These are phyloP conservation scores for Yamadazyma trypodendri DNA, from an alignment of 1,139 yeast species.

Conservation along the genomic window DNA sequence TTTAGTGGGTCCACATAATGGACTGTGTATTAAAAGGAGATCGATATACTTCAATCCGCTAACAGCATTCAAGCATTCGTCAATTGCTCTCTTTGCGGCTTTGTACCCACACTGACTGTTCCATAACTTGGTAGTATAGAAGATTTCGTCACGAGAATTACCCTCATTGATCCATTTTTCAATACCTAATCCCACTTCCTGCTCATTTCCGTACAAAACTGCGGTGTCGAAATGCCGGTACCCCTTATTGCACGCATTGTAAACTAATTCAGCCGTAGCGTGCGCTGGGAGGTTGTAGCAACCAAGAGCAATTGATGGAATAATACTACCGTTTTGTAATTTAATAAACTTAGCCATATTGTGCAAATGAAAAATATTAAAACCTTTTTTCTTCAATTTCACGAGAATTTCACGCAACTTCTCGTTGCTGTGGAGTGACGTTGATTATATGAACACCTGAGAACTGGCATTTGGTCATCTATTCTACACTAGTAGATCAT, in stretches of 20 bases:
- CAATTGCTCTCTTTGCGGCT: conserved; percentile 26
- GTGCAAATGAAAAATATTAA: no score
- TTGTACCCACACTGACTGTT: conserved; percentile 31
- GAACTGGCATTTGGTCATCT: neutral
- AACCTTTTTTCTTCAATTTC: no score
- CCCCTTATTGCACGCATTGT: conserved; percentile 49
- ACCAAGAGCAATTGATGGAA: conserved; percentile 42
- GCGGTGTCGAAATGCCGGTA: conserved; percentile 65
- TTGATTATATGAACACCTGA: no score
- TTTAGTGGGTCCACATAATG: conserved; percentile 49
- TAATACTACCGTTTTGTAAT: conserved; percentile 22
- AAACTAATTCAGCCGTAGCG: conserved; percentile 34
- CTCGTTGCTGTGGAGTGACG: neutral
- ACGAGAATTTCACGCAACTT: no score
- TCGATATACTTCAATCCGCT: conserved; percentile 47
- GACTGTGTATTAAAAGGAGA: conserved; percentile 59
- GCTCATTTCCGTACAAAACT: conserved; percentile 53
- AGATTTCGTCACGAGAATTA: conserved; percentile 59
- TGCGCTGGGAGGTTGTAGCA: conserved; percentile 28
- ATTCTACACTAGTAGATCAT: no score
- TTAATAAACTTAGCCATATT: conserved; percentile 9
- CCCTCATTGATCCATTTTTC: conserved; percentile 50
- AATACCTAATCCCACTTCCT: conserved; percentile 56
- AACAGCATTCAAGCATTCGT: conserved; percentile 25
- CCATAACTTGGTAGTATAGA: conserved; percentile 55